Evolutionary conservation across 345 rosid genomes (phyloP), one percentile per base, ranked within the genome.

Genomic region (Trapa incisa): DNA sequence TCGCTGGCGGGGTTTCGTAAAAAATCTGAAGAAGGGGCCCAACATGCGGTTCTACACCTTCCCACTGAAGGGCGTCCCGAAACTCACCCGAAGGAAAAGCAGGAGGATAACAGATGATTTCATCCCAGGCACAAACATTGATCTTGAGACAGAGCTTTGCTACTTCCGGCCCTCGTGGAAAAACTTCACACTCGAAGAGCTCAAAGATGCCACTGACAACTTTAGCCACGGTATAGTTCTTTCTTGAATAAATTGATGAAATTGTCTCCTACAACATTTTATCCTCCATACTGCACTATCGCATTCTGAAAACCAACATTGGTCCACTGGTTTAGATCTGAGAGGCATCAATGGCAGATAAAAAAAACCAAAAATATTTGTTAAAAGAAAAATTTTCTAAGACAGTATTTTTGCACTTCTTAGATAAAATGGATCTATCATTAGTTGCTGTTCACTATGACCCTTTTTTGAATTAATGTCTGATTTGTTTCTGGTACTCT

Each of bases 81-180:
- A 80, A 78, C 86, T 86, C 52, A 83, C 91, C 6, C 79, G 87
- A 76, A 83, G 83, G 61, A 91, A 86, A 67, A 83, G 85, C 76
- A 81, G 76, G 75, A 82, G 86, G 67, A 71, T 80, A 57, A 81
- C 88, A 58, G 96, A 84, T 29, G 81, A 74, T n/a, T 73, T 79
- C 72, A 80, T 82, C 62, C 86, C 88, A 4, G 64, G 70, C 35
- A 0, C 83, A 42, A 74, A 68, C 42, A 66, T 86, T 64, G 41
- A 85, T 65, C 69, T 87, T n/a, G 90, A 80, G 66, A 72, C 86
- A 60, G 96, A 92, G 11, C 72, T 88, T 35, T 75, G 42, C 77
- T 75, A 71, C 65, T 84, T 93, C 65, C 87, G 87, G 73, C 78
- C 96, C 50, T 74, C 84, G 10, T 88, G 96, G 97, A 90, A 79